Evolutionary conservation across 1,139 yeast species (phyloP), one percentile per base, ranked within the genome.

Genomic region (Waltiozyma sp.): DNA sequence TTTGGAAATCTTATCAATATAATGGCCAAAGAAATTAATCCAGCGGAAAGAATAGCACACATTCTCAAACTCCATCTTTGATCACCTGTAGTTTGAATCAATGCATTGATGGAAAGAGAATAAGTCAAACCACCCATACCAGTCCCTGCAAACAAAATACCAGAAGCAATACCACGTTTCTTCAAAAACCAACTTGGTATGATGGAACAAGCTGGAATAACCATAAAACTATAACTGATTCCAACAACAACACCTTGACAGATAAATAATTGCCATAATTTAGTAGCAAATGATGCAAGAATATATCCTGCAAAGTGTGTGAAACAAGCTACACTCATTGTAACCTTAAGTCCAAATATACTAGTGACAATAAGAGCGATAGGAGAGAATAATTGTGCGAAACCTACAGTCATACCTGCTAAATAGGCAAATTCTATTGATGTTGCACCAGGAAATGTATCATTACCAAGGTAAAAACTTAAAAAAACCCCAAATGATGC

Each of bases 191-290:
- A 81, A 41, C 72, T 72, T 0, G 86, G 84, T 24, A 75, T 54
- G 13, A 79, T 62, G 2, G 76, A 65, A 19, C 70, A 64, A 80
- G 13, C 79, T 62, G 2, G 76, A 65, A 19, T 70, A 64, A 80
- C 16, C 79, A 14, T 62, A 37, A 82, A 60, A 0, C 79, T 71
- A 48, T 76, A 78, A 0, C 84, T 77, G 10, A 76, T 49, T 1
- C 89, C 87, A 39, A 77, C 70, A 43, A 80, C 52, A 1, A 81
- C 62, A 9, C 93, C 93, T 59, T 82, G 89, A 14, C 85, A 74
- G 38, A 80, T 59, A 54, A 74, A 77, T n/a, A 82, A 60, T 46
- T 81, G 85, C 77, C 84, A 76, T 37, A 76, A 58, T 41, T 63
- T 57, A 1, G 73, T 76, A 2, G 87, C 70, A 54, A 75, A 79